These are phyloP conservation scores for Pseudopyrenochaeta lycopersici DNA, from an alignment of 2,329 filamentous ascomycete species.

Conservation along the genomic window DNA sequence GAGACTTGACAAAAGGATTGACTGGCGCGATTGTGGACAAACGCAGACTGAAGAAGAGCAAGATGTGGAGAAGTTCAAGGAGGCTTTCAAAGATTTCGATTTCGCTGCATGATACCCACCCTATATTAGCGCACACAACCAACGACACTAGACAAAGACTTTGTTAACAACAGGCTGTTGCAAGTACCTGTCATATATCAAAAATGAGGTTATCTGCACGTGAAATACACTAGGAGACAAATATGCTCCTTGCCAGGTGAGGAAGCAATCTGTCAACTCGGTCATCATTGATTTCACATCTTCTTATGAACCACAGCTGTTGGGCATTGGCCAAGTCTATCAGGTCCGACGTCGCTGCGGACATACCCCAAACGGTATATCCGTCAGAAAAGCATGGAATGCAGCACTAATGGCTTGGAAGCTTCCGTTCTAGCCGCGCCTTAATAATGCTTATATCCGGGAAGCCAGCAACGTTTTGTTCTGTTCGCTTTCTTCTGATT, in stretches of 20 bases:
- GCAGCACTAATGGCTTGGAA: constrained; percentile 50
- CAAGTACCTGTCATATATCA: neutral
- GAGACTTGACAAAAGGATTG: constrained; percentile 76
- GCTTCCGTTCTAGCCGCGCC: constrained; percentile 33
- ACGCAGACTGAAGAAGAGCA: constrained; percentile 77
- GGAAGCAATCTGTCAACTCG: too few species aligned
- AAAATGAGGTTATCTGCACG: neutral
- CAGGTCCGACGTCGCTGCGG: constrained; percentile 14
- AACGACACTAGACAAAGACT: neutral
- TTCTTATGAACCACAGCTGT: neutral
- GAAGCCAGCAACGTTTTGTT: neutral
- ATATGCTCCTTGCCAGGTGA: too few species aligned
- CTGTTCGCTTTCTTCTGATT: neutral
- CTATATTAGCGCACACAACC: neutral
- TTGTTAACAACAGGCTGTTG: too few species aligned
- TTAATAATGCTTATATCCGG: constrained; percentile 20
- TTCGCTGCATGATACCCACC: constrained; percentile 64
- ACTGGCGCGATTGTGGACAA: constrained; percentile 88
- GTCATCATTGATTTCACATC: neutral
- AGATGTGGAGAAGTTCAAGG: constrained; percentile 82
- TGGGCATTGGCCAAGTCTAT: constrained; percentile 18
- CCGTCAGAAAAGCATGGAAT: constrained; percentile 30
- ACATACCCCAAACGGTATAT: constrained; percentile 39
- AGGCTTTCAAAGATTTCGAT: constrained; percentile 85
- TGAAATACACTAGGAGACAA: neutral